Evolutionary conservation across 352 stramenopile species (phyloP), one percentile per base, ranked within the genome.

Genomic region (Phytophthora hybrid): DNA sequence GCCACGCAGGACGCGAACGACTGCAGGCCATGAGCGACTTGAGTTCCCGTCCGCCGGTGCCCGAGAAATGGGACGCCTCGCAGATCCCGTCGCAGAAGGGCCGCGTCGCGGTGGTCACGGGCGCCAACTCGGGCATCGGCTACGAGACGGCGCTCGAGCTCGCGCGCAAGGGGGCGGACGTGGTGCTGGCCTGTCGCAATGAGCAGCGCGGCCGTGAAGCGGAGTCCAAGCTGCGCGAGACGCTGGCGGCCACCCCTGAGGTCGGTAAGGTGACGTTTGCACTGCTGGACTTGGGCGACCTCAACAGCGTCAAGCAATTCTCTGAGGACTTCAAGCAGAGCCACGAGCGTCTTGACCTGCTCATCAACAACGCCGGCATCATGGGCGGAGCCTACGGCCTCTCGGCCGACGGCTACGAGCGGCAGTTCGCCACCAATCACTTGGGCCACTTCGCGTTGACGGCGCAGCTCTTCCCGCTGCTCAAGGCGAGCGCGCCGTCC

Each of bases 301-400:
- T 89, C 26, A 59, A 34, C 52, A 88, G 77, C 57, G 73, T 92
- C 14, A 61, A 71, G 2, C 66, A n/a, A 21, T 92, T 92, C 59
- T 58, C 68, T 3, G 56, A 67, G 11, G 60, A 66, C 18, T 83
- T 88, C 58, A 62, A 55, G 11, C 59, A 32, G 16, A 56, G 29
- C 11, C 63, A 79, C 39, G 58, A 71, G 5, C 73, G 69, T 0
- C 59, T 93, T 4, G 79, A 92, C 63, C 14, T 91, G 23, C 74
- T 93, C 7, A 69, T 93, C 59, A 92, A 91, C 77, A 92, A 92
- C 56, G 86, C 84, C 14, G 86, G 86, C 18, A 71, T 88, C 53
- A 79, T 87, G 53, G 81, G 71, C 1, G 56, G 77, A 19, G 68
- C 77, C 7, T 77, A 80, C 37, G 53, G 49, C 14, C 41, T 76